These are phyloP conservation scores for Talaromyces amestolkiae DNA, from an alignment of 2,329 filamentous ascomycete genomes.

Conservation along the genomic window DNA sequence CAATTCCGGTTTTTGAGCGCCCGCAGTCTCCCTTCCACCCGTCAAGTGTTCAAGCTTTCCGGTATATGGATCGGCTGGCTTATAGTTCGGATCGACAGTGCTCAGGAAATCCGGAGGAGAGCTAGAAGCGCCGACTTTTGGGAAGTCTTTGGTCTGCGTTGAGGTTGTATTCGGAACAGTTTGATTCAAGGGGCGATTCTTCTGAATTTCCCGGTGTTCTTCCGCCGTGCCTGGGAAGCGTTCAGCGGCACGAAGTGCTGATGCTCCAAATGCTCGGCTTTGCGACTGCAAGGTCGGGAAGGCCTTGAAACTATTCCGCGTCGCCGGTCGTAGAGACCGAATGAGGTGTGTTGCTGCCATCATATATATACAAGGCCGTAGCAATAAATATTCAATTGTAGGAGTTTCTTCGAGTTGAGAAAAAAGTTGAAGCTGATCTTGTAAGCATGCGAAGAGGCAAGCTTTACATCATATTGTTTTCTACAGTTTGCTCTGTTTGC, in stretches of 20 bases:
- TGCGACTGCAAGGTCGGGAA: constrained; percentile 5
- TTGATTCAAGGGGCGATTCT: constrained; percentile 58
- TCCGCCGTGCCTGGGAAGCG: constrained; percentile 41
- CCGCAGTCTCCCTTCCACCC: constrained; percentile 57
- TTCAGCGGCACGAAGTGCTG: constrained; percentile 10
- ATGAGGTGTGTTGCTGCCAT: constrained; percentile 16
- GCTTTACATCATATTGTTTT: constrained; percentile 20
- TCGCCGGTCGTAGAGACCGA: constrained; percentile 4
- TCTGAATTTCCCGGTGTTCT: constrained; percentile 56
- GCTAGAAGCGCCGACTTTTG: constrained; percentile 55
- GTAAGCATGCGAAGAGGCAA: constrained; percentile 7
- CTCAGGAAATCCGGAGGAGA: constrained; percentile 61
- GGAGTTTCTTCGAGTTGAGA: background rate
- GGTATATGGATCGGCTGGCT: constrained; percentile 59
- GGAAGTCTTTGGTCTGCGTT: constrained; percentile 63
- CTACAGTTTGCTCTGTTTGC: constrained; percentile 19
- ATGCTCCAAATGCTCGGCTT: constrained; percentile 16
- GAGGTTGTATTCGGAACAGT: constrained; percentile 64
- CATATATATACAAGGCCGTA: background rate
- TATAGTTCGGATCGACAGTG: constrained; percentile 55
- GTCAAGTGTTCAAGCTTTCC: constrained; percentile 66
- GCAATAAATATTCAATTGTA: background rate
- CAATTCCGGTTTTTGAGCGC: constrained; percentile 62
- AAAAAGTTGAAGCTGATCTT: background rate
- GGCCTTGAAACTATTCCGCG: constrained; percentile 4